These are phyloP conservation scores for Zymoseptoria ardabiliae DNA, from an alignment of 2,329 filamentous ascomycete species.

Conservation along the genomic window DNA sequence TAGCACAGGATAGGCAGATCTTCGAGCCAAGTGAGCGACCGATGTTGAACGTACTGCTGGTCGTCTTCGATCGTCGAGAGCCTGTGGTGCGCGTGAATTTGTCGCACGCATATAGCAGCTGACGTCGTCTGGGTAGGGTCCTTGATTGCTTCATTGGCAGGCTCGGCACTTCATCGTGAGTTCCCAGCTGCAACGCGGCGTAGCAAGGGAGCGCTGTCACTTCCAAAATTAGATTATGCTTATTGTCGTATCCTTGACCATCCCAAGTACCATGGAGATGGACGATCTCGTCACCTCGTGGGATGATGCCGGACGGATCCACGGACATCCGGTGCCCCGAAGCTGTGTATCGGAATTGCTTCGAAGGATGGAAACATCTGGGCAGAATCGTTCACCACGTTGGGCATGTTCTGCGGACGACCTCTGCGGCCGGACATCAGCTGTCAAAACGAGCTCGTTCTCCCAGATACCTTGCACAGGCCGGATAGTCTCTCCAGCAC, in stretches of 20 bases:
- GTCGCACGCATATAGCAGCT: not conserved
- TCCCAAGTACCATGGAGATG: too few relatives aligned
- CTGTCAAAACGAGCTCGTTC: not conserved
- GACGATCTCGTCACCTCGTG: too few relatives aligned
- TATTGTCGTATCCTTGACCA: not conserved
- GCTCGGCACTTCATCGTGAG: not conserved
- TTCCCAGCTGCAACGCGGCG: not conserved
- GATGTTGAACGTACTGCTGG: not conserved
- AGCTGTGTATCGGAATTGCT: not conserved
- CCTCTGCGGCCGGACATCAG: not conserved
- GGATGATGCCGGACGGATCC: not conserved
- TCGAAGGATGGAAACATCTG: not conserved
- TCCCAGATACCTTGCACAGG: too few relatives aligned
- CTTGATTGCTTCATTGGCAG: not conserved
- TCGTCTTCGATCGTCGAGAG: not conserved
- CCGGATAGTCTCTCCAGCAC: not conserved
- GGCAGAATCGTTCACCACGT: not conserved
- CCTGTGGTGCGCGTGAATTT: not conserved
- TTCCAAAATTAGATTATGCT: not conserved
- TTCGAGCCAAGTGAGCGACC: not conserved
- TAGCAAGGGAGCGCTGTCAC: not conserved
- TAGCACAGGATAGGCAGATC: not conserved
- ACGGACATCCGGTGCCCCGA: not conserved
- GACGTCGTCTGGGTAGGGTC: not conserved
- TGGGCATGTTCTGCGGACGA: not conserved